Evolutionary conservation across 306 rosid species (phyloP), one percentile per base, ranked within the genome.

Genomic region (Carpinus fangiana): DNA sequence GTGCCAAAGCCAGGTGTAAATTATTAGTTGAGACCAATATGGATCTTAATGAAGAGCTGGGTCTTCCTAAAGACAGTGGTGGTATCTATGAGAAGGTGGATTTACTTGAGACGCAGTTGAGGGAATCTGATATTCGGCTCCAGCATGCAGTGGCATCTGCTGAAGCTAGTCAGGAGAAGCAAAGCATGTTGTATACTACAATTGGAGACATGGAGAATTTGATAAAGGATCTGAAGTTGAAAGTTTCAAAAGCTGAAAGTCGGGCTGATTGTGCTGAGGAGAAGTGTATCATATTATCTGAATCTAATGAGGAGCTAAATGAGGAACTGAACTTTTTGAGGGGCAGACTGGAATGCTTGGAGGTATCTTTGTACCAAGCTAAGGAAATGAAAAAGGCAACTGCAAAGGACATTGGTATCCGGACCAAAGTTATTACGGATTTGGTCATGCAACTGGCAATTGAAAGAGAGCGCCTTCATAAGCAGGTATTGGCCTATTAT

Each of bases 381-480:
- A 90, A 91, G 89, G 92, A 88, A 72, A 64, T 82, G 31, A 96
- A 91, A 88, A 75, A 79, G 81, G 89, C 87, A 82, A 83, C 94
- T 52, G 96, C 92, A 57, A 89, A 86, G 85, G 92, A 88, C 79
- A 88, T 96, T 70, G 85, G 82, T 76, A 72, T 77, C 82, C 87
- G 41, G 78, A 83, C 87, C 26, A 86, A 83, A 75, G 78, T 88
- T 71, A 87, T 96, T 71, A 88, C 89, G 74, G 83, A 82, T 80
- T 83, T 93, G 89, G 81, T 88, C 51, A 78, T 87, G 81, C 94
- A 90, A 78, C 82, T 96, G 76, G 92, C 98, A 80, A 81, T 89
- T 76, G 99, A 96, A 87, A 92, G 99, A 87, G 97, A 91, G 72
- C 98, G 94, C 38, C 97, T 96, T 76, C 89, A 84, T 79, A 89